These are phyloP conservation scores for Candida yuanshanica DNA, from an alignment of 805 yeast genomes.

Conservation along the genomic window DNA sequence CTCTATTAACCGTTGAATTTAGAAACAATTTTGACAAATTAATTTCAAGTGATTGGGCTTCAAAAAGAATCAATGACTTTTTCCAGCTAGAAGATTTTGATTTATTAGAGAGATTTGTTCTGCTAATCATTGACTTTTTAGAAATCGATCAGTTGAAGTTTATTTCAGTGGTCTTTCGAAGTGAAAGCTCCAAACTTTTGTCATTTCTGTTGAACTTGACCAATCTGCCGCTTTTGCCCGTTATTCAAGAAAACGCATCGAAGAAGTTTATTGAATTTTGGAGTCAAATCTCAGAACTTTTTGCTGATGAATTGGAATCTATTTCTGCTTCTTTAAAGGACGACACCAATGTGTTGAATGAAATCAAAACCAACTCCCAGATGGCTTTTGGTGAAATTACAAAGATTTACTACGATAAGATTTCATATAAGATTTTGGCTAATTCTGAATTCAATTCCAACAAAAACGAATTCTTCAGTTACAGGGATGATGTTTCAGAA, in stretches of 20 bases:
- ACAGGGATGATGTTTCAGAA: conserved; percentile 72
- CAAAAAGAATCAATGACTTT: conserved; percentile 29
- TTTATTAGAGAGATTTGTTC: conserved; percentile 36
- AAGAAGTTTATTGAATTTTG: conserved; percentile 58
- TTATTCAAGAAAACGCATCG: conserved; percentile 53
- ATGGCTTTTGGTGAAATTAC: conserved; percentile 47
- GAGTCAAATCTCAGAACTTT: conserved; percentile 58
- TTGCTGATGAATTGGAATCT: conserved; percentile 42
- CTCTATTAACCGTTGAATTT: conserved; percentile 16
- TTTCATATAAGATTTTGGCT: conserved; percentile 38
- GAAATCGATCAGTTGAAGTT: conserved; percentile 42
- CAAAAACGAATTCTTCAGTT: conserved; percentile 52
- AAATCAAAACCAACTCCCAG: conserved; percentile 29
- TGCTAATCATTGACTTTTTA: conserved; percentile 39
- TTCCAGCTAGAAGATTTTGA: conserved; percentile 31
- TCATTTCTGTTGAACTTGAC: conserved; percentile 48
- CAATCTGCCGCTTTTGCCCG: conserved; percentile 50
- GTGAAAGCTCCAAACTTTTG: conserved; percentile 35
- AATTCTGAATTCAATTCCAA: conserved; percentile 28
- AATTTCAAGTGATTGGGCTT: conserved; percentile 44
- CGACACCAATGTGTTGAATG: conserved; percentile 25
- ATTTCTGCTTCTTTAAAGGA: conserved; percentile 28
- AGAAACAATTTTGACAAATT: conserved; percentile 18
- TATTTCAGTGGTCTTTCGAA: conserved; percentile 33
- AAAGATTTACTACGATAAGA: conserved; percentile 62